Evolutionary conservation across 331 rosid genomes (phyloP).

Genomic region (Pyrus hybrid): DNA sequence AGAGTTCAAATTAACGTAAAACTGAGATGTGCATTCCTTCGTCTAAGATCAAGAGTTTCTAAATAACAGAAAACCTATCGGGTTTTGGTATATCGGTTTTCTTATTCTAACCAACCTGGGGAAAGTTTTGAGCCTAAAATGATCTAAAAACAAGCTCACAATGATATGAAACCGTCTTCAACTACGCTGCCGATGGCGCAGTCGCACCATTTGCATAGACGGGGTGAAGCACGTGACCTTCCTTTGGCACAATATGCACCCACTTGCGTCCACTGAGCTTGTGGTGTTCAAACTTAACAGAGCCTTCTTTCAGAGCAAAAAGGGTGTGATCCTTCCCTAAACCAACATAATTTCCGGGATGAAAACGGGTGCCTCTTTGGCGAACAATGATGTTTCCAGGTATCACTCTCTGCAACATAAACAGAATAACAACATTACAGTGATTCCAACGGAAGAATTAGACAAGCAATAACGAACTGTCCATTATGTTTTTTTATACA

Average conservation of each 20-base stretch:
- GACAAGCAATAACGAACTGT: too few relatives aligned
- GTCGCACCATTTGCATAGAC: slow-evolving; percentile 18
- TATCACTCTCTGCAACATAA: slow-evolving; percentile 65
- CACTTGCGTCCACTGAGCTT: slow-evolving; percentile 79
- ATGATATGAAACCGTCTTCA: not conserved
- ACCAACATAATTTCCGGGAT: slow-evolving; percentile 90
- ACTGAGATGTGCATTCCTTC: too few relatives aligned
- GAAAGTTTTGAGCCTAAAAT: too few relatives aligned
- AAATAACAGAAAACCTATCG: too few relatives aligned
- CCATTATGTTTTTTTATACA: not conserved
- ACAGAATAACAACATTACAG: not conserved
- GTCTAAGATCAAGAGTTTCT: too few relatives aligned
- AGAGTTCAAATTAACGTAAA: too few relatives aligned
- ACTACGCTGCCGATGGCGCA: not conserved
- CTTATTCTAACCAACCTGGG: too few relatives aligned
- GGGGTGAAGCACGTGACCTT: slow-evolving; percentile 60
- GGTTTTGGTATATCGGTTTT: too few relatives aligned
- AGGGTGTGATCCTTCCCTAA: slow-evolving; percentile 77
- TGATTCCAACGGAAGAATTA: not conserved
- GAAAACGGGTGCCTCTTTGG: slow-evolving; percentile 84
- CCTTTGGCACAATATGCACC: slow-evolving; percentile 83
- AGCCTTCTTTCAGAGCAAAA: slow-evolving; percentile 80
- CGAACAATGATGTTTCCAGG: slow-evolving; percentile 89
- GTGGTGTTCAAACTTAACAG: slow-evolving; percentile 65
- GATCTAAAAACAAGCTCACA: too few relatives aligned